Conservation (phyloP, 1,139 yeast species). For the Hyphopichia buzzinii region DNA sequence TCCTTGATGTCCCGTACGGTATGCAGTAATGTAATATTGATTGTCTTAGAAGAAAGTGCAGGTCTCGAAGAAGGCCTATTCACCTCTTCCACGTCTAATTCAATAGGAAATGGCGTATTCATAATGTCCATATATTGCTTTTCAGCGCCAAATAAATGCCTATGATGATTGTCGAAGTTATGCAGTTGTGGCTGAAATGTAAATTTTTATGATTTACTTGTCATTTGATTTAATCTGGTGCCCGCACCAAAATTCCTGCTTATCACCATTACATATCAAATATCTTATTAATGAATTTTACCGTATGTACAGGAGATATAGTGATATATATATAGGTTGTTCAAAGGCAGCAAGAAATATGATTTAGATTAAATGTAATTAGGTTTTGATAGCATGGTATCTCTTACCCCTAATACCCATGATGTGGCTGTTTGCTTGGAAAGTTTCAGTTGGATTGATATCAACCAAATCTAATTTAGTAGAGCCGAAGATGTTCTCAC, state of each 20-base stretch:
- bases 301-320: neutral
- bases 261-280: too few species aligned
- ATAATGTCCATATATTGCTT: constrained; percentile 9
- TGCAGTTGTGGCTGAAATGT: too few species aligned
- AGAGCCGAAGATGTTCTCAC: constrained; percentile 72
- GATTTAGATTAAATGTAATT: constrained; percentile 6
- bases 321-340: neutral
- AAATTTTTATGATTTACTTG: neutral
- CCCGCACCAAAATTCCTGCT: too few species aligned
- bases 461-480: constrained; percentile 95
- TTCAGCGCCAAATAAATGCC: neutral
- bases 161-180: too few species aligned
- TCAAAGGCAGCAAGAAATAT: neutral
- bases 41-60: neutral
- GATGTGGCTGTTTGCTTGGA: constrained; percentile 84
- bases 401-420: constrained; percentile 96
- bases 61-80: constrained; percentile 5
- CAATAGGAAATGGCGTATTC: constrained; percentile 23
- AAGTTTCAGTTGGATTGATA: constrained; percentile 85
- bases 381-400: constrained; percentile 71
- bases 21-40: constrained; percentile 22
- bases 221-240: neutral
- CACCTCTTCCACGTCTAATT: constrained; percentile 15
- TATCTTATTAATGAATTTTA: too few species aligned
- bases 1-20: constrained; percentile 22